These are phyloP conservation scores for Silene coronaria DNA, from an alignment of 179 eudicot species.

Conservation along the genomic window DNA sequence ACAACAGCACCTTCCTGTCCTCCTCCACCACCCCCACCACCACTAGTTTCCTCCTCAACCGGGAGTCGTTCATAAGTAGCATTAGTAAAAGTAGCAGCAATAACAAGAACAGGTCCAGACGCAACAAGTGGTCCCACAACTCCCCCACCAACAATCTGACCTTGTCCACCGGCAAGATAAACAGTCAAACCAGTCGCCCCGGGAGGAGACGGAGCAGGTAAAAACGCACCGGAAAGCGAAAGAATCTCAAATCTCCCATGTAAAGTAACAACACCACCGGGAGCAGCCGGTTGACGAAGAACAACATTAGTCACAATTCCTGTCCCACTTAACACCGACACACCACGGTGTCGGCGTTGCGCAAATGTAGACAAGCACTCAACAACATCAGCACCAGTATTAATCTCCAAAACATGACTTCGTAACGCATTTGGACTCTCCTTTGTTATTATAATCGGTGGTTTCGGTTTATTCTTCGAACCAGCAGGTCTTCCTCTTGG, in stretches of 20 bases:
- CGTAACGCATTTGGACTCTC: slow-evolving; percentile 58
- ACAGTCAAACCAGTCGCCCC: slow-evolving; percentile 63
- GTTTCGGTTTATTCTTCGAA: slow-evolving; percentile 68
- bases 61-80: slow-evolving; percentile 65
- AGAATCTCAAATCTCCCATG: slow-evolving; percentile 70
- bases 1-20: not conserved
- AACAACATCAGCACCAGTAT: slow-evolving; percentile 44
- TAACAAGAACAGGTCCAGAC: slow-evolving; percentile 58
- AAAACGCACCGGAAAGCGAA: slow-evolving; percentile 57
- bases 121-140: slow-evolving; percentile 58
- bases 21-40: slow-evolving; percentile 5
- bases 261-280: slow-evolving; percentile 46
- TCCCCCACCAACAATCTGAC: slow-evolving; percentile 70
- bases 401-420: slow-evolving; percentile 58
- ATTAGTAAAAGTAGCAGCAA: slow-evolving; percentile 62
- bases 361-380: slow-evolving; percentile 51
- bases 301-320: slow-evolving; percentile 58
- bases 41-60: slow-evolving; percentile 38
- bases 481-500: slow-evolving; percentile 66
- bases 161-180: slow-evolving; percentile 66
- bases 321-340: slow-evolving; percentile 65
- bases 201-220: slow-evolving; percentile 64
- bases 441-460: slow-evolving; percentile 59
- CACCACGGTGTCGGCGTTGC: slow-evolving; percentile 60
- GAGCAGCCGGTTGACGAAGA: slow-evolving; percentile 50